These are phyloP conservation scores for Talaromyces sp. DNA, from an alignment of 2,329 filamentous ascomycete species.

Conservation along the genomic window DNA sequence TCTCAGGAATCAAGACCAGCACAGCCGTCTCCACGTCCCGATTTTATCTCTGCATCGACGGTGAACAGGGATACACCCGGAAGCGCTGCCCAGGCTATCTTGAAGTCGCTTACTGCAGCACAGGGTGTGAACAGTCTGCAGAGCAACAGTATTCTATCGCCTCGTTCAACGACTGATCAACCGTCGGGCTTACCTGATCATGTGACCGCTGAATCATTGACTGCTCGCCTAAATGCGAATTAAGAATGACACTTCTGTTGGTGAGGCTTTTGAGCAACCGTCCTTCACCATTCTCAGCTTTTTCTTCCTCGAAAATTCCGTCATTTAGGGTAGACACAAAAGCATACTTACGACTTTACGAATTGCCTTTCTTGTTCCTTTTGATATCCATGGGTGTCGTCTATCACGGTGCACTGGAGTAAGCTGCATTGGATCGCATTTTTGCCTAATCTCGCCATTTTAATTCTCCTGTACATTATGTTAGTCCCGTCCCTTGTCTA, in stretches of 20 bases:
- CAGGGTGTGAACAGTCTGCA: not conserved
- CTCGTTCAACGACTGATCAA: not conserved
- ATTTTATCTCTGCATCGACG: not conserved
- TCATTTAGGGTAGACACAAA: not conserved
- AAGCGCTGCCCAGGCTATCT: not conserved
- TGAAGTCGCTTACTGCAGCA: constrained; percentile 1
- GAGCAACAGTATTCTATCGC: not conserved
- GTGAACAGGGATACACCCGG: not conserved
- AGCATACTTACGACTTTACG: not conserved
- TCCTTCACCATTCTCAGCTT: not conserved
- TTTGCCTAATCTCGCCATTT: not conserved
- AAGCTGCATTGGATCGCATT: not conserved
- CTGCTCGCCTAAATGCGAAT: constrained; percentile 2
- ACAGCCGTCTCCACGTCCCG: not conserved
- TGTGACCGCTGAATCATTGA: constrained; percentile 2
- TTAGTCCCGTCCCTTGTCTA: not conserved
- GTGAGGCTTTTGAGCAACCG: not conserved
- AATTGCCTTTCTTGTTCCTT: not conserved
- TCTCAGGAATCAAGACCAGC: not conserved
- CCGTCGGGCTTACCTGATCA: constrained; percentile 1
- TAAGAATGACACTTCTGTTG: not conserved
- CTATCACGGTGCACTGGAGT: not conserved
- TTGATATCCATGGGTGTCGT: not conserved
- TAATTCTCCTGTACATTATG: not conserved
- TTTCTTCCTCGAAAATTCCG: no score